Percentiles rank a stretch among this genome's conserved stretches.
These are phyloP conservation scores for Penicillium longicatenatum DNA, from an alignment of 495 filamentous ascomycete genomes.

Conservation along the genomic window DNA sequence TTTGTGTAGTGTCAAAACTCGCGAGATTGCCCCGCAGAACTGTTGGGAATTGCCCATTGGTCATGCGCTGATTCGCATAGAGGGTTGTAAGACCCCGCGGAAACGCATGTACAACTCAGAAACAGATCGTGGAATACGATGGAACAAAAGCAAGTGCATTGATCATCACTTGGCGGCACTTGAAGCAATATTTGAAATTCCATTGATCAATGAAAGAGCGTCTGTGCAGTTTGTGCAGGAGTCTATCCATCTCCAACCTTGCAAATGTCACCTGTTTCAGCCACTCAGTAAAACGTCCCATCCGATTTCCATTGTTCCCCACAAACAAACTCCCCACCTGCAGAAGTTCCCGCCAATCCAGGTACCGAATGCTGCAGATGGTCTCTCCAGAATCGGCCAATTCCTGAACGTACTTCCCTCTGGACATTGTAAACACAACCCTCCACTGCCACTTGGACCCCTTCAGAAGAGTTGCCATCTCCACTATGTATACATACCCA, in stretches of 20 bases:
- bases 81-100: conserved; percentile 6
- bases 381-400: neutral
- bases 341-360: conserved; percentile 22
- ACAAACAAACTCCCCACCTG: conserved; percentile 29
- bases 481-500: conserved; percentile 9
- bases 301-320: conserved; percentile 27
- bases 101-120: conserved; percentile 4
- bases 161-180: neutral
- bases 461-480: conserved; percentile 10
- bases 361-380: conserved; percentile 13
- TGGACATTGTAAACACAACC: conserved; percentile 32
- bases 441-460: conserved; percentile 13
- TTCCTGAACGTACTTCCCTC: neutral
- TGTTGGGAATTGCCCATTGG: neutral
- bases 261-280: conserved; percentile 10
- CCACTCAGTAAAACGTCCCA: conserved; percentile 31
- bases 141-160: conserved; percentile 1
- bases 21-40: neutral
- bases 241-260: conserved; percentile 8
- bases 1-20: neutral
- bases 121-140: neutral
- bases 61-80: neutral
- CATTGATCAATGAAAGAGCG: neutral
- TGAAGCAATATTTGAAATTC: neutral
- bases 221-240: neutral